Percentiles rank a stretch among this genome's conserved stretches.
Conservation (phyloP, 2,329 filamentous ascomycete genomes). For the Talaromyces sp. region DNA sequence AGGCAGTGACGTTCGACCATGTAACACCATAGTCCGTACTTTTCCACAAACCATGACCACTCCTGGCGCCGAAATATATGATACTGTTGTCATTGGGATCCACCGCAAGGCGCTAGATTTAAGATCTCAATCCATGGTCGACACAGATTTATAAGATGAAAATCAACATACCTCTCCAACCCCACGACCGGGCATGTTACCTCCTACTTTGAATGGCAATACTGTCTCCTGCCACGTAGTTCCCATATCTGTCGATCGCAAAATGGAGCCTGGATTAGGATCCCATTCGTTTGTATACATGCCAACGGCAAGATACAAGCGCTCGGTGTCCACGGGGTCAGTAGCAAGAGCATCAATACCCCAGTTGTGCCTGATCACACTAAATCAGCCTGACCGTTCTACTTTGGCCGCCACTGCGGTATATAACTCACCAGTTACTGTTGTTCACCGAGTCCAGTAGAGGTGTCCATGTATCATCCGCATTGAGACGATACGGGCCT, state of each 20-base stretch:
- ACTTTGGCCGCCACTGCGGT: not conserved
- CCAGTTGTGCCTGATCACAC: conserved; percentile 49
- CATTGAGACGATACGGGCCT: conserved; percentile 54
- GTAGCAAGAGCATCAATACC: conserved; percentile 53
- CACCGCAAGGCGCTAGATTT: conserved; percentile 49
- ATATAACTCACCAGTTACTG: conserved; percentile 42
- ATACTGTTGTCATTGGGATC: conserved; percentile 58
- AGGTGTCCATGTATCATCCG: conserved; percentile 55
- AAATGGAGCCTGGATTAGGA: conserved; percentile 54
- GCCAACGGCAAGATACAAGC: conserved; percentile 55
- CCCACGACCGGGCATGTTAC: conserved; percentile 61
- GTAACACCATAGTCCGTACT: conserved; percentile 55
- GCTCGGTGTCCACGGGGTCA: conserved; percentile 52
- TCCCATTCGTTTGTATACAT: conserved; percentile 62
- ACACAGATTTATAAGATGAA: not conserved
- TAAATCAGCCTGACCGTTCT: not conserved
- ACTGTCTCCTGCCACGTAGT: conserved; percentile 50
- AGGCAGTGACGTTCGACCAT: conserved; percentile 53
- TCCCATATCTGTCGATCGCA: conserved; percentile 54
- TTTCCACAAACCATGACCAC: conserved; percentile 59
- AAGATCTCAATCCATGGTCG: not conserved
- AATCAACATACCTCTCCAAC: conserved; percentile 47
- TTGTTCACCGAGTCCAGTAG: conserved; percentile 51
- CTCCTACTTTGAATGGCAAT: conserved; percentile 59
- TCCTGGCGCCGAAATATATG: conserved; percentile 58